Conservation (phyloP, 495 filamentous ascomycete species). For the Trichocladium uniseriatum region DNA sequence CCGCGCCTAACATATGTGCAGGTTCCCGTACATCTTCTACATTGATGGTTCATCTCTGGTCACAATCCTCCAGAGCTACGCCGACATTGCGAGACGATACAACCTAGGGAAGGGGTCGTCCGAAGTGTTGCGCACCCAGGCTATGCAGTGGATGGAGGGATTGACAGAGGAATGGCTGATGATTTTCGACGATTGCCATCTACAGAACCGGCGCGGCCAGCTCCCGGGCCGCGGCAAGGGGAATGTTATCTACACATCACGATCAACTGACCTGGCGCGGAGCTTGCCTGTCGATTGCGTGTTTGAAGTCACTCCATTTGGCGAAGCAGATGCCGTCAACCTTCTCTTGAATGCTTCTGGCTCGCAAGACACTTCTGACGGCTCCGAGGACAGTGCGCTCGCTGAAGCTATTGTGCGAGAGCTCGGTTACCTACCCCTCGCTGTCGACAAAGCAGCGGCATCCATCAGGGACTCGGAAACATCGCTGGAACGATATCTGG, state of each 20-base stretch:
- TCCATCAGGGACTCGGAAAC: not conserved
- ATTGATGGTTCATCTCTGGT: constrained; percentile 8
- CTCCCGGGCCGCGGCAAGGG: not conserved
- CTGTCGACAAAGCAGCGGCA: constrained; percentile 15
- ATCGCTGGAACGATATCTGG: constrained; percentile 5
- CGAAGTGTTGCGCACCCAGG: not conserved
- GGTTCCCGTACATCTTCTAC: constrained; percentile 10
- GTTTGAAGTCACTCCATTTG: constrained; percentile 5
- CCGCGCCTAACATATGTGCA: not conserved
- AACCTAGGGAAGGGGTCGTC: not conserved
- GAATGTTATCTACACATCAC: constrained; percentile 20
- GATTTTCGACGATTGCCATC: constrained; percentile 15
- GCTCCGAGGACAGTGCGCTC: not conserved
- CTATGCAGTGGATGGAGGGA: constrained; percentile 6
- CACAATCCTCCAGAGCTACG: constrained; percentile 14
- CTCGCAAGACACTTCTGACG: not conserved
- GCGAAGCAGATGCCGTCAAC: constrained; percentile 6
- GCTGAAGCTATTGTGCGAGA: constrained; percentile 5
- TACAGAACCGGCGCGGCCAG: not conserved
- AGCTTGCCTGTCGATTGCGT: not conserved
- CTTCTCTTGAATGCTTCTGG: constrained; percentile 15
- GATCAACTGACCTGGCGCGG: not conserved
- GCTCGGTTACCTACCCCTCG: constrained; percentile 17
- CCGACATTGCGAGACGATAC: not conserved
- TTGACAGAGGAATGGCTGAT: constrained; percentile 17